Percentiles rank a stretch among this genome's conserved stretches.
phyloP scores from a whole-genome alignment of 805 yeast genomes.

The Candida maesae region DNA sequence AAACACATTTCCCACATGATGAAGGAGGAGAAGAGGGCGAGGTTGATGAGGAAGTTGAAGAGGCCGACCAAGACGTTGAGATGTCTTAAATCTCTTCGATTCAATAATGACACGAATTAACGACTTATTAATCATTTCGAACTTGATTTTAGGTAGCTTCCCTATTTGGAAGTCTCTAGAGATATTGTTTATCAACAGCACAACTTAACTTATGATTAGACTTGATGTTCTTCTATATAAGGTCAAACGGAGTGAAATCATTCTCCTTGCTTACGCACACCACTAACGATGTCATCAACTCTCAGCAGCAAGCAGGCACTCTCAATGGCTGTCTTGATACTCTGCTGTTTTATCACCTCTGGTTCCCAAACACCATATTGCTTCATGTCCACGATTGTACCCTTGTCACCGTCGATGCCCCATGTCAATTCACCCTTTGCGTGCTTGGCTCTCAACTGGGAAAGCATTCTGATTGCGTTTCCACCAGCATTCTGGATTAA shows the following conservation, averaged over 20 bases:
- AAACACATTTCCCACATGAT: conserved; percentile 45
- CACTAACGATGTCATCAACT: conserved; percentile 97
- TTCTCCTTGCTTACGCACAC: conserved; percentile 61
- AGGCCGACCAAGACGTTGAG: conserved; percentile 12
- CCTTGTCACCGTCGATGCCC: conserved; percentile 94
- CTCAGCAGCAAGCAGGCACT: conserved; percentile 91
- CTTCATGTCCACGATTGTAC: conserved; percentile 93
- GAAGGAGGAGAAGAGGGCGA: conserved; percentile 10
- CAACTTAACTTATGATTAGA: too few relatives aligned
- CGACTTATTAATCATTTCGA: too few relatives aligned
- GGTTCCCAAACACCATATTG: conserved; percentile 99
- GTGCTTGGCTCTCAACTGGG: conserved; percentile 93
- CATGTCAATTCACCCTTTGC: conserved; percentile 82
- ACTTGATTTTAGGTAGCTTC: too few relatives aligned
- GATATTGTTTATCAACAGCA: too few relatives aligned
- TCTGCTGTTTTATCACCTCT: conserved; percentile 94
- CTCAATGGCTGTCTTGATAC: conserved; percentile 96
- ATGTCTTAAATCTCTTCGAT: not conserved
- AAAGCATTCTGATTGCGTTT: conserved; percentile 82
- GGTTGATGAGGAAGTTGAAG: conserved; percentile 14
- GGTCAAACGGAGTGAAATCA: too few relatives aligned
- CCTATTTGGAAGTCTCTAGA: too few relatives aligned
- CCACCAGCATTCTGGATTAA: conserved; percentile 98
- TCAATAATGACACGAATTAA: too few relatives aligned
- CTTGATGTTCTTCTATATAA: too few relatives aligned